These are phyloP conservation scores for Amylocystis lapponica DNA, from an alignment of 768 basidiomycete genomes.

Conservation along the genomic window DNA sequence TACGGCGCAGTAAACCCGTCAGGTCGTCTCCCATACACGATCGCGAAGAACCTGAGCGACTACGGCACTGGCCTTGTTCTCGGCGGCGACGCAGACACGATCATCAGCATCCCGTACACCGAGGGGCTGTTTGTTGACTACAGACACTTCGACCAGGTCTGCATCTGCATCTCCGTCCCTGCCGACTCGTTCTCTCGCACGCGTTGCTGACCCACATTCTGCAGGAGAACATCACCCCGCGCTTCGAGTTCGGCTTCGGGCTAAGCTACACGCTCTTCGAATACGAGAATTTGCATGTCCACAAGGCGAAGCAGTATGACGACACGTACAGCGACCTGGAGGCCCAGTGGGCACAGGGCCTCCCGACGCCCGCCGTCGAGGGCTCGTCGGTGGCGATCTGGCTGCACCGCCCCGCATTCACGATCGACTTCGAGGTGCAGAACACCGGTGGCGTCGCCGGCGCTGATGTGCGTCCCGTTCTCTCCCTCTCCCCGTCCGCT, in stretches of 20 bases:
- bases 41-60: conserved; percentile 52
- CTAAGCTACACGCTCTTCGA: conserved; percentile 78
- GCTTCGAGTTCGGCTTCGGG: conserved; percentile 86
- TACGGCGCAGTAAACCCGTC: conserved; percentile 73
- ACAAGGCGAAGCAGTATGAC: conserved; percentile 33
- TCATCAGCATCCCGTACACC: conserved; percentile 51
- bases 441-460: conserved; percentile 33
- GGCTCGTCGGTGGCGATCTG: conserved; percentile 10
- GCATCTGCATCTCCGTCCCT: conserved; percentile 14
- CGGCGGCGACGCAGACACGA: conserved; percentile 19
- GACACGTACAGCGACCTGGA: conserved; percentile 14
- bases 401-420: conserved; percentile 25
- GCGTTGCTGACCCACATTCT: conserved; percentile 13
- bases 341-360: conserved; percentile 35
- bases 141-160: conserved; percentile 34
- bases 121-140: conserved; percentile 41
- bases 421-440: conserved; percentile 28
- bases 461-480: conserved; percentile 19
- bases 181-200: background rate
- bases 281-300: conserved; percentile 55
- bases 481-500: background rate
- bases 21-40: conserved; percentile 66
- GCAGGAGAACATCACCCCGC: conserved; percentile 63
- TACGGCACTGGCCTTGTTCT: conserved; percentile 32
- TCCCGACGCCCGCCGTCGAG: conserved; percentile 43